A percentile compares a stretch with the other conserved stretches of the same genome.
phyloP scores from a whole-genome alignment of 352 stramenopile genomes.

The Phytopythium litorale region DNA sequence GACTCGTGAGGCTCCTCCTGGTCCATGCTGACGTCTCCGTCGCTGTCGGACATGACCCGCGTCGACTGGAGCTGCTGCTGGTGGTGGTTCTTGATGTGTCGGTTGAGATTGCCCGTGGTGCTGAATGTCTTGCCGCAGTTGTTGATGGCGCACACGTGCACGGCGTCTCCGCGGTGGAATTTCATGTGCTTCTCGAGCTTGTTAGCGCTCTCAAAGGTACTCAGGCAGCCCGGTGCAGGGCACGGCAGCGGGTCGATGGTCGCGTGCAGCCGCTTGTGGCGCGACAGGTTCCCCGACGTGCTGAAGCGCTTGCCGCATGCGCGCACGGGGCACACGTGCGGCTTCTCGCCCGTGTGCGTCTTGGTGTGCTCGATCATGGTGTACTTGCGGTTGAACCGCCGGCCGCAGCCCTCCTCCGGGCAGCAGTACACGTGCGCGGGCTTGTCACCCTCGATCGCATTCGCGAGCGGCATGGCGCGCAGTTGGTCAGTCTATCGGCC shows the following conservation, averaged over 20 bases:
- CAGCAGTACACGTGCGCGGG: constrained; percentile 3
- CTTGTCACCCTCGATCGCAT: not conserved
- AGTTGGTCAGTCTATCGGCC: too few relatives aligned
- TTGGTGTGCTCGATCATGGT: constrained; percentile 34
- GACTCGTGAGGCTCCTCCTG: not conserved
- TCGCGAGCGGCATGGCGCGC: not conserved
- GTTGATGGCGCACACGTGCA: constrained; percentile 27
- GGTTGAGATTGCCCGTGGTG: constrained; percentile 43
- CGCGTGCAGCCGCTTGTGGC: constrained; percentile 30
- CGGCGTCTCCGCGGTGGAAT: constrained; percentile 24
- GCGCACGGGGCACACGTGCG: constrained; percentile 23
- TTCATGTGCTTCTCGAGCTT: constrained; percentile 32
- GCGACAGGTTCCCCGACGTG: constrained; percentile 36
- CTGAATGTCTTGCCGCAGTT: constrained; percentile 48
- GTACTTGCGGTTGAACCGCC: constrained; percentile 27
- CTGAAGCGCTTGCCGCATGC: constrained; percentile 40
- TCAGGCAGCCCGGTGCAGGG: constrained; percentile 14
- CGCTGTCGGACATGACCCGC: not conserved
- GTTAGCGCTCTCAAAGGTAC: constrained; percentile 16
- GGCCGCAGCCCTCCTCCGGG: constrained; percentile 17
- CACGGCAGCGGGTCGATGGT: constrained; percentile 21
- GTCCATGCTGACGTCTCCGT: not conserved
- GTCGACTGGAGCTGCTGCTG: not conserved
- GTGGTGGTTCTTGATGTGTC: constrained; percentile 26
- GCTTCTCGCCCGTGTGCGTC: constrained; percentile 26